Evolutionary conservation across 208 protist species (phyloP).

Genomic region (Dictyostelium gargantuum): DNA sequence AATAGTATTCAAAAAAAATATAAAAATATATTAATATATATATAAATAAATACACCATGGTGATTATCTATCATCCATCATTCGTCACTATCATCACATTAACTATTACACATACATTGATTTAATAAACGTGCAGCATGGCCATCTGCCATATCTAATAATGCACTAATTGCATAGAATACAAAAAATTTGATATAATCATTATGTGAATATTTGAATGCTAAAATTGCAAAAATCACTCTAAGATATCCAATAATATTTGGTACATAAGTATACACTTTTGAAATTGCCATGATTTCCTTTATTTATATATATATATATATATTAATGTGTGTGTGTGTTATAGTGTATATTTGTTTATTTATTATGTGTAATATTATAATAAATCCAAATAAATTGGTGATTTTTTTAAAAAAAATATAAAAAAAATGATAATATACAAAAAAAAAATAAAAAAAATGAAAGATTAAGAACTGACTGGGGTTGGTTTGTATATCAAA

Average conservation of each 20-base stretch:
- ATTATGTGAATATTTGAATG: conserved; percentile 42
- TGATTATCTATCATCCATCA: not conserved
- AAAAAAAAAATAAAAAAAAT: too few relatives aligned
- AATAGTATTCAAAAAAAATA: not conserved
- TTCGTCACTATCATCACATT: too few relatives aligned
- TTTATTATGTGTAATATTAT: too few relatives aligned
- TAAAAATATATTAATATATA: not conserved
- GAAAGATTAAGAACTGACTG: too few relatives aligned
- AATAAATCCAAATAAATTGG: too few relatives aligned
- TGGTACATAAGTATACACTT: conserved; percentile 57
- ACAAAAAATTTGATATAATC: conserved; percentile 57
- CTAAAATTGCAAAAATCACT: conserved; percentile 56
- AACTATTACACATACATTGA: conserved; percentile 56
- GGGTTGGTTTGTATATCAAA: too few relatives aligned
- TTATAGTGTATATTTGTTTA: too few relatives aligned
- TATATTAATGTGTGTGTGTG: not conserved
- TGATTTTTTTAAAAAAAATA: too few relatives aligned
- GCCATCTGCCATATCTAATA: conserved; percentile 68
- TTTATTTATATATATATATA: not conserved
- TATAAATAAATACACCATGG: too few relatives aligned
- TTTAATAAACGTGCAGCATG: conserved; percentile 53
- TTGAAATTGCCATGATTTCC: conserved; percentile 4
- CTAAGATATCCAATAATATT: conserved; percentile 67
- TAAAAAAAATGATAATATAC: too few relatives aligned
- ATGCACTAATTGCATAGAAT: conserved; percentile 54